Evolutionary conservation across 176 grass and related monocot species (phyloP).

Genomic region (Oryza nivara): DNA sequence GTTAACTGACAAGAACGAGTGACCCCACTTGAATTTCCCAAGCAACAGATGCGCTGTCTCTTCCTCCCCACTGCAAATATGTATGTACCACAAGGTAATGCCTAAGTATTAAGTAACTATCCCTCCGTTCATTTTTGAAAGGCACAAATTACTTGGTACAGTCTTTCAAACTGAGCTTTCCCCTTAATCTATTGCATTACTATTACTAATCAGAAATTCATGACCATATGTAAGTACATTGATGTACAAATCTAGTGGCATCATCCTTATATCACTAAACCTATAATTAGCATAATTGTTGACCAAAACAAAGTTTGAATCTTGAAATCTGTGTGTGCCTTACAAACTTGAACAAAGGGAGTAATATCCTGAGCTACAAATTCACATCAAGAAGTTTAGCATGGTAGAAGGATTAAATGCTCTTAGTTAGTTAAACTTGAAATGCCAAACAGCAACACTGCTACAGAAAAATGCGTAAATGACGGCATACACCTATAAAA

Average conservation of each 20-base stretch:
- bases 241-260: not conserved
- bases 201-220: not conserved
- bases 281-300: not conserved
- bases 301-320: not conserved
- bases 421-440: not conserved
- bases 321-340: not conserved
- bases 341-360: not conserved
- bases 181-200: not conserved
- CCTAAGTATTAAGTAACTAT: not conserved
- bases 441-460: not conserved
- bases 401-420: not conserved
- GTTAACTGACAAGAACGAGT: slow-evolving; percentile 93
- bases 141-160: not conserved
- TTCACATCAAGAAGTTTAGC: no score
- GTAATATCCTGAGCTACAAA: no score
- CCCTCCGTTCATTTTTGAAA: not conserved
- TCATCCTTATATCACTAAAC: not conserved
- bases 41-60: slow-evolving; percentile 74
- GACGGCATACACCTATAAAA: not conserved
- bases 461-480: not conserved
- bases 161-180: not conserved
- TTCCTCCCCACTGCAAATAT: slow-evolving; percentile 73
- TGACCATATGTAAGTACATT: not conserved
- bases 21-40: slow-evolving; percentile 97
- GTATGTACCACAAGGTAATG: slow-evolving; percentile 31